phyloP scores from a whole-genome alignment of 257 asterid genomes.

The Gentiana macrophylla region DNA sequence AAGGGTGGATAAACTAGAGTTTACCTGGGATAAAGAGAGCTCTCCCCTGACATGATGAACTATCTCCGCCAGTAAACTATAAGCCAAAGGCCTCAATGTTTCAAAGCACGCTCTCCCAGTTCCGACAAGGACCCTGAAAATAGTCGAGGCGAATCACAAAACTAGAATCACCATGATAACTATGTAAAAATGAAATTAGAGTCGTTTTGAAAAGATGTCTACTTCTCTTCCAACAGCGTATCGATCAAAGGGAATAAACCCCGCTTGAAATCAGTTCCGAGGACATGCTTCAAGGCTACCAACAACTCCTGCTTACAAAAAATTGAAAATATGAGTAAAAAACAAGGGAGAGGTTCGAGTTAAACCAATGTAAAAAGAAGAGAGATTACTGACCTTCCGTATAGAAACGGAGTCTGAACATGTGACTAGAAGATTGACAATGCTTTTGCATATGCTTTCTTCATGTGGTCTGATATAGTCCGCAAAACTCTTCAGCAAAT shows the following conservation, averaged over 20 bases:
- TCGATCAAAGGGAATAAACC: slow-evolving; percentile 96
- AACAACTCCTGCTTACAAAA: slow-evolving; percentile 67
- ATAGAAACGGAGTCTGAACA: slow-evolving; percentile 98
- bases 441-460: slow-evolving; percentile 96
- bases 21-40: slow-evolving; percentile 93
- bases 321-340: not conserved
- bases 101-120: slow-evolving; percentile 97
- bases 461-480: slow-evolving; percentile 94
- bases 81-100: slow-evolving; percentile 95
- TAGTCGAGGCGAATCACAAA: slow-evolving; percentile 16
- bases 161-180: not conserved
- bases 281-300: slow-evolving; percentile 98
- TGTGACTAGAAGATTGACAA: slow-evolving; percentile 94
- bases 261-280: slow-evolving; percentile 94
- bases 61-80: slow-evolving; percentile 97
- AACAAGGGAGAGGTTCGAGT: not conserved
- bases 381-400: slow-evolving; percentile 47
- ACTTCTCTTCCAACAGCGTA: slow-evolving; percentile 97
- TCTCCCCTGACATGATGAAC: slow-evolving; percentile 97
- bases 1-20: not conserved
- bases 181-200: not conserved
- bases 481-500: slow-evolving; percentile 86
- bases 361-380: slow-evolving; percentile 4
- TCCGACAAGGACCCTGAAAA: slow-evolving; percentile 94
- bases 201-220: slow-evolving; percentile 5